Evolutionary conservation across 1,284 basidiomycete genomes (phyloP).

Genomic region (Amylostereum areolatum): DNA sequence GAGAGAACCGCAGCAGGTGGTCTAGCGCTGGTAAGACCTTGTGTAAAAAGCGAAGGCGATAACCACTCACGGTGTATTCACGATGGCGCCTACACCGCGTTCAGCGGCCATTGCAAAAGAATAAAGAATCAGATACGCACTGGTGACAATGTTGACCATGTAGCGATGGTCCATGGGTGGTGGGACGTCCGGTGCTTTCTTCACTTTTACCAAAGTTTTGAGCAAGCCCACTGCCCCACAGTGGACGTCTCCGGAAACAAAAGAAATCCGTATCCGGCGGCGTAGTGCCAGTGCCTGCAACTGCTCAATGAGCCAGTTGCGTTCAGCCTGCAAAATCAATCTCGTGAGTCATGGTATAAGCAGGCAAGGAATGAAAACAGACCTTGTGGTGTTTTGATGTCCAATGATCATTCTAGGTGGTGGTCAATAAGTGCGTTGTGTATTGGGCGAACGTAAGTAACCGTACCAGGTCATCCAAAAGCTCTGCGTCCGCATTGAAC

Average conservation of each 20-base stretch:
- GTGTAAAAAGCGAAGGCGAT: not conserved
- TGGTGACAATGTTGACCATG: slow-evolving; percentile 81
- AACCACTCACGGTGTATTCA: slow-evolving; percentile 67
- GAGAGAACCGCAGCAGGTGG: slow-evolving; percentile 75
- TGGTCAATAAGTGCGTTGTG: not conserved
- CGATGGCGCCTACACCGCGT: slow-evolving; percentile 57
- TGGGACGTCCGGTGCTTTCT: slow-evolving; percentile 38
- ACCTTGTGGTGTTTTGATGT: slow-evolving; percentile 80
- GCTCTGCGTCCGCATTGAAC: slow-evolving; percentile 87
- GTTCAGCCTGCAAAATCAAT: slow-evolving; percentile 56
- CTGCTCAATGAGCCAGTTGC: slow-evolving; percentile 84
- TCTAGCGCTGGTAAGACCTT: slow-evolving; percentile 26
- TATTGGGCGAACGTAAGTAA: not conserved
- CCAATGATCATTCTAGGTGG: slow-evolving; percentile 84
- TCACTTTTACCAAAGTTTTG: slow-evolving; percentile 56
- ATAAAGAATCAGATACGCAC: slow-evolving; percentile 32
- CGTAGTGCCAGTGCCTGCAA: slow-evolving; percentile 65
- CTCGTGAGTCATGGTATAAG: not conserved
- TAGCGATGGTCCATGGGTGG: slow-evolving; percentile 70
- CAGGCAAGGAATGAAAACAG: not conserved
- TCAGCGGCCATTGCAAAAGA: too few relatives aligned
- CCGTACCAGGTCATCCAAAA: slow-evolving; percentile 83
- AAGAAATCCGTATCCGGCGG: slow-evolving; percentile 67
- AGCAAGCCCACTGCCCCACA: slow-evolving; percentile 78
- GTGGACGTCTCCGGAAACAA: slow-evolving; percentile 91